These are phyloP conservation scores for Leptoxyphium fumago DNA, from an alignment of 2,329 filamentous ascomycete genomes.

Conservation along the genomic window DNA sequence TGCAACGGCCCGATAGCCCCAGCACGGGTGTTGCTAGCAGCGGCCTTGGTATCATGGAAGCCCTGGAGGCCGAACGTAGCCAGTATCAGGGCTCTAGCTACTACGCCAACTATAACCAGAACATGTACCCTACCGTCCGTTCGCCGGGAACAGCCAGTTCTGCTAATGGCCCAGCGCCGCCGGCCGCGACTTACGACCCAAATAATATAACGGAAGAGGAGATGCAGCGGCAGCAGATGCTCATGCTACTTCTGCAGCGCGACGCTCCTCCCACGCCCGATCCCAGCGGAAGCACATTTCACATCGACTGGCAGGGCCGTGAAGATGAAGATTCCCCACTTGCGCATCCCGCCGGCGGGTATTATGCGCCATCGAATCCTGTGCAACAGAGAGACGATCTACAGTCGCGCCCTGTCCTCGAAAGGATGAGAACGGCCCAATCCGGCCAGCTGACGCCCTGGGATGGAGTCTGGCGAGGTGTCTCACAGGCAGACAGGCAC, in stretches of 20 bases:
- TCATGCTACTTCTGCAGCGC: constrained; percentile 26
- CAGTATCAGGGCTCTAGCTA: constrained; percentile 23
- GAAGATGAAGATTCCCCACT: constrained; percentile 13
- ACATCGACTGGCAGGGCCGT: constrained; percentile 23
- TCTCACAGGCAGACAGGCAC: constrained; percentile 14
- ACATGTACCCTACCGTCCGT: constrained; percentile 29
- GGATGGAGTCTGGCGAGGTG: constrained; percentile 18
- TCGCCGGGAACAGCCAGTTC: constrained; percentile 5
- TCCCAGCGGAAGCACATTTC: constrained; percentile 26
- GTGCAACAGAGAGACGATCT: background rate
- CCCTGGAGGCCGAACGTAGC: background rate
- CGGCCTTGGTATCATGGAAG: background rate
- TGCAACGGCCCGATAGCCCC: background rate
- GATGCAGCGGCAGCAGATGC: constrained; percentile 35
- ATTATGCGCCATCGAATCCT: constrained; percentile 10
- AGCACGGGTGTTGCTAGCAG: background rate
- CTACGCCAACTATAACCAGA: constrained; percentile 30
- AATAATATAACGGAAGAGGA: constrained; percentile 32
- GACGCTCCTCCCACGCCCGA: constrained; percentile 17
- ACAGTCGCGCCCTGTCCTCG: constrained; percentile 3
- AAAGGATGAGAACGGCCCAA: constrained; percentile 5
- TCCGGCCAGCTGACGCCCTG: constrained; percentile 13
- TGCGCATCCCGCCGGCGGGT: constrained; percentile 9
- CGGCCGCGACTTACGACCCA: constrained; percentile 13
- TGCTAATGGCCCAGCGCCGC: constrained; percentile 2